Evolutionary conservation across 306 rosid species (phyloP).

Genomic region (Hippophae rhamnoides): DNA sequence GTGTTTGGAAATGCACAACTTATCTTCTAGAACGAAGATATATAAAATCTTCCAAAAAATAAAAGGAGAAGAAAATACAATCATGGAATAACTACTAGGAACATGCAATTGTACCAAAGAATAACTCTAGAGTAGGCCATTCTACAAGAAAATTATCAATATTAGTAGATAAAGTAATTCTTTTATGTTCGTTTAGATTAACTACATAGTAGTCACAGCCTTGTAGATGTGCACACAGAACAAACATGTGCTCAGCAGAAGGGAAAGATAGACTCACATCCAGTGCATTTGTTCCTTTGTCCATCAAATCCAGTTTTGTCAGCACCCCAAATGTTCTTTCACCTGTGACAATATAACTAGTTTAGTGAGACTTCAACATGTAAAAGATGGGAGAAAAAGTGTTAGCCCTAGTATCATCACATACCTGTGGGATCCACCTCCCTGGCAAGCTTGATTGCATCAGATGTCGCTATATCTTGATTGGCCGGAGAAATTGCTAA

Average conservation of each 20-base stretch:
- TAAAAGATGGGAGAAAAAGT: constrained; percentile 1
- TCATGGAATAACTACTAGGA: no score
- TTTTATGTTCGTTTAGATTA: no score
- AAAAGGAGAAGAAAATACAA: no score
- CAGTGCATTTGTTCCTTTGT: constrained; percentile 87
- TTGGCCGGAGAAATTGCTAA: constrained; percentile 91
- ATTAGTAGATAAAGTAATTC: no score
- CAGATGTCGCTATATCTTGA: constrained; percentile 91
- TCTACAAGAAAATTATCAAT: background rate
- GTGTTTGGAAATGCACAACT: no score
- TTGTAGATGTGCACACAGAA: background rate
- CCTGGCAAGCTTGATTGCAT: constrained; percentile 82
- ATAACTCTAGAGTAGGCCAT: no score
- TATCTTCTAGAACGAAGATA: no score
- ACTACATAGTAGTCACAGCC: background rate
- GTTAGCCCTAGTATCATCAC: background rate
- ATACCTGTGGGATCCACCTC: constrained; percentile 85
- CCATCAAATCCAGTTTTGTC: constrained; percentile 95
- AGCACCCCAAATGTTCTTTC: constrained; percentile 87
- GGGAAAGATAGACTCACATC: constrained; percentile 44
- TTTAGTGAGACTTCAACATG: background rate
- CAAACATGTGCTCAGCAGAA: background rate
- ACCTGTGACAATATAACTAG: constrained; percentile 34
- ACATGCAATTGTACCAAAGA: no score
- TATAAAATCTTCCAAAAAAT: no score